Evolutionary conservation across 1,284 basidiomycete species (phyloP).

Genomic region (Grifola frondosa): DNA sequence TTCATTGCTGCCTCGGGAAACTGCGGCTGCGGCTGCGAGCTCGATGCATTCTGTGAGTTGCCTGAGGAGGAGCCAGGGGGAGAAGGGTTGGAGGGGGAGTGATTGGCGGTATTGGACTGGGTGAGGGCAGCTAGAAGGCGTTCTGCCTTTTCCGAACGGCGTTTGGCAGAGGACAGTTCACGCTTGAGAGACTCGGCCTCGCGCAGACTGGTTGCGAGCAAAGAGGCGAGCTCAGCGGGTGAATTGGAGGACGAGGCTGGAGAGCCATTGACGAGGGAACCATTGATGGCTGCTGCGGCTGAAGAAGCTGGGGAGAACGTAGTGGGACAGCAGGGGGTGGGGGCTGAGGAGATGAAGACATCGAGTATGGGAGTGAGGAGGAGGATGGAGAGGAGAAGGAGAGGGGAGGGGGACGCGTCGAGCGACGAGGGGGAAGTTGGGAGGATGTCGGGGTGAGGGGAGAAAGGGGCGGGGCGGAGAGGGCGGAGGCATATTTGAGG

Average conservation of each 20-base stretch:
- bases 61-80: slow-evolving; percentile 21
- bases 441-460: slow-evolving; percentile 15
- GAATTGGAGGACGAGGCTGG: slow-evolving; percentile 26
- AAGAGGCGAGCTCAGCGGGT: slow-evolving; percentile 52
- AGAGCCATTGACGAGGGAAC: slow-evolving; percentile 9
- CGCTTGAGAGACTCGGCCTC: slow-evolving; percentile 50
- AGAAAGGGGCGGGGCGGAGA: slow-evolving; percentile 21
- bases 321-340: slow-evolving; percentile 22
- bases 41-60: slow-evolving; percentile 9
- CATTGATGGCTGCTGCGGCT: slow-evolving; percentile 14
- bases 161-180: slow-evolving; percentile 42
- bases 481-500: slow-evolving; percentile 25
- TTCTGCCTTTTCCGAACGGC: slow-evolving; percentile 56
- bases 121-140: slow-evolving; percentile 39
- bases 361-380: slow-evolving; percentile 18
- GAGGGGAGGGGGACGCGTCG: slow-evolving; percentile 9
- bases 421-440: slow-evolving; percentile 4
- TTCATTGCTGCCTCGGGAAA: slow-evolving; percentile 34
- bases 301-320: slow-evolving; percentile 12
- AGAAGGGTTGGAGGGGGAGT: slow-evolving; percentile 19
- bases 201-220: slow-evolving; percentile 51
- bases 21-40: slow-evolving; percentile 7
- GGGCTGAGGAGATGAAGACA: slow-evolving; percentile 28
- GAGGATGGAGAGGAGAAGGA: slow-evolving; percentile 25
- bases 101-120: slow-evolving; percentile 16